These are phyloP conservation scores for Paracorniculantispora psalliotae DNA, from an alignment of 2,329 filamentous ascomycete genomes.

Conservation along the genomic window DNA sequence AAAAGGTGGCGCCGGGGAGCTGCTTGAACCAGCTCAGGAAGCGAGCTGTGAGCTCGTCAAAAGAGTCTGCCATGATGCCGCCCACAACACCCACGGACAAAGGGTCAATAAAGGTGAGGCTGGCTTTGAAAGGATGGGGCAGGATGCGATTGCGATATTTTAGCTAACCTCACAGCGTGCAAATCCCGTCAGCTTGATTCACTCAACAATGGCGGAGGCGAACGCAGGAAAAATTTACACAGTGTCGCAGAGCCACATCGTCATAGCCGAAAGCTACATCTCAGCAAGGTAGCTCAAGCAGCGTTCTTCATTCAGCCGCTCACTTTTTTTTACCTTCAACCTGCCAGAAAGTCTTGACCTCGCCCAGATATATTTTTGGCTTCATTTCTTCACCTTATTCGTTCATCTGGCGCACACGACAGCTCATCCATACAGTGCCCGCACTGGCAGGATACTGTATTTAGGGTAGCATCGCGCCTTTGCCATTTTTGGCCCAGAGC, in stretches of 20 bases:
- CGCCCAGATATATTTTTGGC: no score
- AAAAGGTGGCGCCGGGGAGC: conserved; percentile 49
- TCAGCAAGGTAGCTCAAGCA: neutral
- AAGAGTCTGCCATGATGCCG: conserved; percentile 35
- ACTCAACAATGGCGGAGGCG: neutral
- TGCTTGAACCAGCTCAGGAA: conserved; percentile 53
- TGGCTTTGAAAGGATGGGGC: neutral
- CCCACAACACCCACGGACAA: neutral
- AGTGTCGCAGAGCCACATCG: conserved; percentile 2
- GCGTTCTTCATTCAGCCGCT: no score
- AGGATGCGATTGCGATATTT: neutral
- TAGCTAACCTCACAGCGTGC: neutral
- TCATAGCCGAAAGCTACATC: neutral
- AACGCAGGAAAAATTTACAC: conserved; percentile 6
- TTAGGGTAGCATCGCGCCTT: conserved; percentile 9
- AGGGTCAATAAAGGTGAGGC: neutral
- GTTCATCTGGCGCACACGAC: conserved; percentile 5
- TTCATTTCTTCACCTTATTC: neutral
- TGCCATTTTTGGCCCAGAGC: neutral
- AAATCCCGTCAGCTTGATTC: neutral
- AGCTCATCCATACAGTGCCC: conserved; percentile 2
- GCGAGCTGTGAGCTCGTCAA: conserved; percentile 36
- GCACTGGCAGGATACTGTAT: conserved; percentile 5
- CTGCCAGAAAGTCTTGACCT: no score
- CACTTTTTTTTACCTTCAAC: no score